Evolutionary conservation across 1,284 basidiomycete genomes (phyloP).

Genomic region (Sporisorium graminicola): DNA sequence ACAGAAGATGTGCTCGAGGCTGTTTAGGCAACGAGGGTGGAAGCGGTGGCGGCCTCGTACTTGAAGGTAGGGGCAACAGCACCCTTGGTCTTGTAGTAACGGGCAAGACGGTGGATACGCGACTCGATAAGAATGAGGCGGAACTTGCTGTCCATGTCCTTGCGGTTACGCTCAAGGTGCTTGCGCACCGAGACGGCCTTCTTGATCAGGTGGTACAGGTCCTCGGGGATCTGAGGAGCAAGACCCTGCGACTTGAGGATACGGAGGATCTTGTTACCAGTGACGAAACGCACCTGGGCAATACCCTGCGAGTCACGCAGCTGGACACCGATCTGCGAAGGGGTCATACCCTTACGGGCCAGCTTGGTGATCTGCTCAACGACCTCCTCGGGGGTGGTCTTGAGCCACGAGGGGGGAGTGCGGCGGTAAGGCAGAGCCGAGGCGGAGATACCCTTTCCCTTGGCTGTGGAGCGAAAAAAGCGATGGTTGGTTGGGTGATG

Average conservation of each 20-base stretch:
- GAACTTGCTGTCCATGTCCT: slow-evolving; percentile 89
- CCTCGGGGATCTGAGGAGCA: slow-evolving; percentile 97
- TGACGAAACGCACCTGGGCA: slow-evolving; percentile 94
- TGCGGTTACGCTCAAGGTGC: slow-evolving; percentile 97
- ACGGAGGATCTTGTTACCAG: slow-evolving; percentile 99
- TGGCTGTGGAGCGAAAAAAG: slow-evolving; percentile 35
- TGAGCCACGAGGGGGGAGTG: slow-evolving; percentile 94
- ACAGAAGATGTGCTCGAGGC: slow-evolving; percentile 1
- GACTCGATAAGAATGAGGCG: slow-evolving; percentile 94
- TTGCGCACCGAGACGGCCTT: slow-evolving; percentile 99
- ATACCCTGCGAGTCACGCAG: slow-evolving; percentile 98
- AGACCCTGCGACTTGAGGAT: slow-evolving; percentile 96
- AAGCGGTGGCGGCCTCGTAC: slow-evolving; percentile 70
- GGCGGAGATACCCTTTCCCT: slow-evolving; percentile 74
- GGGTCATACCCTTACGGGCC: slow-evolving; percentile 96
- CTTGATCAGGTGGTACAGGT: slow-evolving; percentile 99
- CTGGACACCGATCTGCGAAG: slow-evolving; percentile 97
- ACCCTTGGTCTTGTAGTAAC: slow-evolving; percentile 99
- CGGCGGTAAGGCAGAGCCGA: slow-evolving; percentile 98
- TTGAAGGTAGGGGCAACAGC: slow-evolving; percentile 96
- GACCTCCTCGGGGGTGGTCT: slow-evolving; percentile 94
- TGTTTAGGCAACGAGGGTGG: slow-evolving; percentile 69
- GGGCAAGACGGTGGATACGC: slow-evolving; percentile 92
- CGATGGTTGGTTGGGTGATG: neutral
- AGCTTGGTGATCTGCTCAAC: slow-evolving; percentile 97